Evolutionary conservation across 2,329 filamentous ascomycete species (phyloP), one percentile per base, ranked within the genome.

Genomic region (Diaporthe destruens): DNA sequence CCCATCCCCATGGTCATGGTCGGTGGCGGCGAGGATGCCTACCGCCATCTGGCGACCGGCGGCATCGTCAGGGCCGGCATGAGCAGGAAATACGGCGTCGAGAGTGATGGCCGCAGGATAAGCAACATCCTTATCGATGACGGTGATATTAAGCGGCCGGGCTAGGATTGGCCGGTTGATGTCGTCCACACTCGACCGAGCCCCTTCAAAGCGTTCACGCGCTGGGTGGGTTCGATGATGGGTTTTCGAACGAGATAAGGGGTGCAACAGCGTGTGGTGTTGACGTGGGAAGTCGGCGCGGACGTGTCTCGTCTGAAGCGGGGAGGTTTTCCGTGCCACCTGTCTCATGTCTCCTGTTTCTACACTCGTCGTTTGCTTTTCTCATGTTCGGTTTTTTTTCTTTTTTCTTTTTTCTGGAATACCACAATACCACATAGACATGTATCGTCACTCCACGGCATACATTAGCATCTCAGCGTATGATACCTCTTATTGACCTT

Each of bases 1-100:
- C 92, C 91, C 2, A 92, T 98, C 49, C 90, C 93, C 16, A 90
- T 98, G 89, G 87, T 97, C 51, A 93, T 98, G 89, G 89, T 97
- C 25, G 90, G 90, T 0, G 94, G 93, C 0, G 92, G 91, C 0
- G 86, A 91, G 12, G 86, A 87, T 71, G 89, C 89, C 14, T 92
- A 94, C 77, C 86, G 87, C 36, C 82, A 91, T 71, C 85, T 98
- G 42, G 85, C 82, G 54, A 55, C 7, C 5, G 61, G 61, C 44
- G 83, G 84, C 56, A 90, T 92, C n/a, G 87, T 85, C 70, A 91
- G 90, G 4, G 81, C 98, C 2, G 95, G 94, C 0, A 84, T 98
- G 74, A 89, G 93, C 78, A 88, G 95, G 80, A 86, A 94, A 77
- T 98, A 95, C 81, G 90, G 90, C 78, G 90, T 98, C 55, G 90